phyloP scores from a whole-genome alignment of 2,329 filamentous ascomycete species.

The Penicillium sp. region DNA sequence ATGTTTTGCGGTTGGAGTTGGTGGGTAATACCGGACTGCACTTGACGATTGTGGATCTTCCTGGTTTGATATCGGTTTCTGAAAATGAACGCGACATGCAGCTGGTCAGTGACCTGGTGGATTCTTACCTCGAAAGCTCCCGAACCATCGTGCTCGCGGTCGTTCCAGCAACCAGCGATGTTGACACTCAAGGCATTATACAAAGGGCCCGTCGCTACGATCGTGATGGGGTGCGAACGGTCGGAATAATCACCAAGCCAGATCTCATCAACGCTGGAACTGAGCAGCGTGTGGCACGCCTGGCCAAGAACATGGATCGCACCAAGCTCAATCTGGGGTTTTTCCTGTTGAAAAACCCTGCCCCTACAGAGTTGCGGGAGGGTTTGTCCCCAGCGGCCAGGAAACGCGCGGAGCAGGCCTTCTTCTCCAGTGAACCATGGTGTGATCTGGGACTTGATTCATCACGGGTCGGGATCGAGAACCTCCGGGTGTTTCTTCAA shows the following conservation, averaged over 20 bases:
- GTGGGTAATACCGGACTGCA: constrained; percentile 42
- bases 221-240: constrained; percentile 26
- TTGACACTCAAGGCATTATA: constrained; percentile 39
- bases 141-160: constrained; percentile 45
- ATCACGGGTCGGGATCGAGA: constrained; percentile 16
- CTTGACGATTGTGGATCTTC: constrained; percentile 55
- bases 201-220: constrained; percentile 32
- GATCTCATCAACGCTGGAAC: constrained; percentile 28
- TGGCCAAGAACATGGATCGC: constrained; percentile 23
- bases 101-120: constrained; percentile 45
- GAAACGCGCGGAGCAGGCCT: constrained; percentile 8
- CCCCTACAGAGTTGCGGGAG: constrained; percentile 14
- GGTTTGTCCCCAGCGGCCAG: constrained; percentile 3
- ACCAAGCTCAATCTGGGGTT: constrained; percentile 24
- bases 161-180: constrained; percentile 39
- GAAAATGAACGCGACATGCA: constrained; percentile 48
- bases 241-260: constrained; percentile 47
- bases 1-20: constrained; percentile 55
- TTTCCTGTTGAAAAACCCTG: constrained; percentile 26
- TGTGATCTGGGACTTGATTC: constrained; percentile 10
- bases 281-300: constrained; percentile 17
- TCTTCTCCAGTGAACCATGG: constrained; percentile 16
- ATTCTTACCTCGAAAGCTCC: constrained; percentile 37
- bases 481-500: constrained; percentile 17
- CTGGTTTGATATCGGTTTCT: constrained; percentile 50